phyloP scores from a whole-genome alignment of 257 asterid species.

The Ophiorrhiza pumila region DNA sequence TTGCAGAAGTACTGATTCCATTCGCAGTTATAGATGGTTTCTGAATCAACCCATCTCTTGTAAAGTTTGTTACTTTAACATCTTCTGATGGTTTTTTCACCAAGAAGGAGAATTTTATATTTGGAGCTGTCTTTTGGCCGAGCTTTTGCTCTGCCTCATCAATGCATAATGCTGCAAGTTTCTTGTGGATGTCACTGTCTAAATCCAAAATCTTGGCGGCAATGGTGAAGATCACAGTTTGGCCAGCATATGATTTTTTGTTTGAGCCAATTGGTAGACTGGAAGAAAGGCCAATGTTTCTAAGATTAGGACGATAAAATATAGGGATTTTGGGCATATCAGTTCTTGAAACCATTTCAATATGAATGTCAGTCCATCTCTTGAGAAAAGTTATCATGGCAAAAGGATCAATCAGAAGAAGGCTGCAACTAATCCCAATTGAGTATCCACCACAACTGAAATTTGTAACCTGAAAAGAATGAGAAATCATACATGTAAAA shows the following conservation, averaged over 20 bases:
- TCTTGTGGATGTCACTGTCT: slow-evolving; percentile 26
- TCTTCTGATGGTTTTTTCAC: slow-evolving; percentile 26
- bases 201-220: slow-evolving; percentile 9
- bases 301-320: slow-evolving; percentile 42
- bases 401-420: slow-evolving; percentile 56
- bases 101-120: slow-evolving; percentile 28
- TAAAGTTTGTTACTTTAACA: slow-evolving; percentile 31
- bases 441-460: slow-evolving; percentile 72
- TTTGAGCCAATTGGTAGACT: slow-evolving; percentile 22
- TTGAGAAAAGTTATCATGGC: slow-evolving; percentile 41
- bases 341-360: slow-evolving; percentile 21
- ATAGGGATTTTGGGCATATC: slow-evolving; percentile 32
- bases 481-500: neutral
- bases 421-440: slow-evolving; percentile 70
- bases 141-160: slow-evolving; percentile 33
- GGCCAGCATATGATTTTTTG: slow-evolving; percentile 20
- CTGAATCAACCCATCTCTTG: slow-evolving; percentile 26
- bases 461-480: slow-evolving; percentile 51
- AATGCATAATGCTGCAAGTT: slow-evolving; percentile 40
- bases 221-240: slow-evolving; percentile 32
- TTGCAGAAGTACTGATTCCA: slow-evolving; percentile 20
- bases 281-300: slow-evolving; percentile 22
- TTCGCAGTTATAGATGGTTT: neutral
- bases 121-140: slow-evolving; percentile 26
- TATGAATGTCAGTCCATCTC: slow-evolving; percentile 47